Evolutionary conservation across 106 monocot genomes (phyloP), one percentile per base, ranked within the genome.

Genomic region (Dioscorea alata): DNA sequence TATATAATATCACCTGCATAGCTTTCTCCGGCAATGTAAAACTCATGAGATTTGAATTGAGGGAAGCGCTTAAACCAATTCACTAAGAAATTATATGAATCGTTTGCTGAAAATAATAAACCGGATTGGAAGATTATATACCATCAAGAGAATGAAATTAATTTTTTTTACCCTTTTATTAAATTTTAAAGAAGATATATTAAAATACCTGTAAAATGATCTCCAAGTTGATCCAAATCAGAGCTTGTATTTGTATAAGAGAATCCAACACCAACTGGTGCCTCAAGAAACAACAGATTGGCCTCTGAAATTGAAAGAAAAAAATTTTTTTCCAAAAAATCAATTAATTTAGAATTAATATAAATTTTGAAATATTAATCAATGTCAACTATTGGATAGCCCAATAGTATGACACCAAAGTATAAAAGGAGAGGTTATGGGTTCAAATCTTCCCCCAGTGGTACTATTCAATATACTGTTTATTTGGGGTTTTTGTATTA

Each of bases 61-160:
- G 83, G 83, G 60, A 83, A 83, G 63, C 66, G 74, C 67, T 83
- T 63, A 56, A 78, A 78, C 83, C 83, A 83, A 19, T 72, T 74
- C n/a, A 74, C 31, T 32, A 83, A 49, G 24, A 83, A 83, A 1
- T 0, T 50, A 62, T 83, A 75, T 4, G 74, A 48, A 58, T 83
- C 83, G 19, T 59, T 70, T 14, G 83, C 83, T 83, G 12, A 15
- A 25, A 28, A 42, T 3, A 48, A 4, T 3, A 33, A 33, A 63
- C 7, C 2, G 3, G 4, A 25, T 18, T 6, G 35, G n/a, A 19
- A 59, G 22, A 59, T 10, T 0, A 33, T 31, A 5, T 0, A 63
- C 4, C 32, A 50, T 19, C 24, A 61, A 13, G 14, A 23, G 0
- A 14, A 48, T 10, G 18, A 42, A 9, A 14, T 2, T n/a, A n/a